Conservation (phyloP, 2,329 filamentous ascomycete species). For the Lomentospora prolificans region DNA sequence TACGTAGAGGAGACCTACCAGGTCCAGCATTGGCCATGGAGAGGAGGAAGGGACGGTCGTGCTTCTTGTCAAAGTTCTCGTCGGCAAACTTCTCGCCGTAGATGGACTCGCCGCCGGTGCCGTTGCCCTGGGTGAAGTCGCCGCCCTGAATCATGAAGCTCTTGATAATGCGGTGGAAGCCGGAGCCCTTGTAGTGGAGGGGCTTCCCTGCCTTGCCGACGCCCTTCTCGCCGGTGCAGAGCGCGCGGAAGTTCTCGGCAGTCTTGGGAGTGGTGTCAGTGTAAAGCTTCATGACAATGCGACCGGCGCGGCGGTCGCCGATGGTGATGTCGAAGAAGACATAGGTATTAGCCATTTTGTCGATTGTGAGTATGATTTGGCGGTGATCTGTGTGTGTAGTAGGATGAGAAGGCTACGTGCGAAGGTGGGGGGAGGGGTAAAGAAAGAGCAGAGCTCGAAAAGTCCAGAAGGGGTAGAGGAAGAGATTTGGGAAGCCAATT, state of each 20-base stretch:
- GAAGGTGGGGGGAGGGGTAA: no score
- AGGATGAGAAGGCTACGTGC: no score
- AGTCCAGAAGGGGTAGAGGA: no score
- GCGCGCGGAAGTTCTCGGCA: conserved; percentile 87
- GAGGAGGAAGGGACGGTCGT: conserved; percentile 85
- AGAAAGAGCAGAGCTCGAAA: no score
- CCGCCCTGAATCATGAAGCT: conserved; percentile 98
- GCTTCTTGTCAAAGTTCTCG: conserved; percentile 88
- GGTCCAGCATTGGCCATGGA: conserved; percentile 98
- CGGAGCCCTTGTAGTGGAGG: conserved; percentile 85
- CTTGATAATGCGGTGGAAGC: conserved; percentile 96
- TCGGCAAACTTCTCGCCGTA: conserved; percentile 97
- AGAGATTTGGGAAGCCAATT: no score
- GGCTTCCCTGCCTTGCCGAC: conserved; percentile 70
- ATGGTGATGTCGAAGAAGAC: conserved; percentile 93
- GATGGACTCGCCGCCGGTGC: conserved; percentile 92
- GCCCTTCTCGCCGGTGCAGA: conserved; percentile 94
- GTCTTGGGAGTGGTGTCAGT: conserved; percentile 78
- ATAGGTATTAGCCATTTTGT: conserved; percentile 37
- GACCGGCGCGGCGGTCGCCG: conserved; percentile 61
- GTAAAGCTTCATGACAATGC: conserved; percentile 79
- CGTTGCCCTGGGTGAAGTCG: conserved; percentile 91
- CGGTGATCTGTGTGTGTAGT: conserved; percentile 6
- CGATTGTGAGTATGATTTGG: conserved; percentile 22
- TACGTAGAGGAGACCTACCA: conserved; percentile 42